Conservation (phyloP, 2,329 filamentous ascomycete genomes). For the Aspergillus quadricinctus region DNA sequence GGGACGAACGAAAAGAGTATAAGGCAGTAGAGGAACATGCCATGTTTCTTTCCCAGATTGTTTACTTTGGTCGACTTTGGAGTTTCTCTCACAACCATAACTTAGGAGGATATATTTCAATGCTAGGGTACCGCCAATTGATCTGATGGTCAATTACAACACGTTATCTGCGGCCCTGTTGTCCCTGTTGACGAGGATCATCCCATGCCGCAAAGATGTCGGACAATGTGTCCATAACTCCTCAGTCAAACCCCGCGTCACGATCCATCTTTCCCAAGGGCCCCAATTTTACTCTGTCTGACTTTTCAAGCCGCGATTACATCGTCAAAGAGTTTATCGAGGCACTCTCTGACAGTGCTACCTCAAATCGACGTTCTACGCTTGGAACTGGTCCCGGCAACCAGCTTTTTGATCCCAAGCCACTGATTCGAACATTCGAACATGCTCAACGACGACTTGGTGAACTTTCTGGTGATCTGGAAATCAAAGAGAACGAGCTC, state of each 20-base stretch:
- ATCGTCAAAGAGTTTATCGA: constrained; percentile 98
- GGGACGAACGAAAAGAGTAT: neutral
- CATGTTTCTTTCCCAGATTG: neutral
- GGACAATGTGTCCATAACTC: constrained; percentile 38
- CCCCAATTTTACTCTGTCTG: constrained; percentile 80
- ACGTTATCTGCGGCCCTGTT: neutral
- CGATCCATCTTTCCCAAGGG: constrained; percentile 71
- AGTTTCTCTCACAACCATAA: neutral
- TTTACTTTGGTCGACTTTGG: neutral
- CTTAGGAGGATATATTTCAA: neutral
- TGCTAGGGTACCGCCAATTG: neutral
- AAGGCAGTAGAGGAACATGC: neutral
- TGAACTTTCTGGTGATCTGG: constrained; percentile 68
- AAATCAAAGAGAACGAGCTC: constrained; percentile 85
- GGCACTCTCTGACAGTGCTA: constrained; percentile 77
- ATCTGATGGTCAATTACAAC: neutral
- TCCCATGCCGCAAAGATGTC: constrained; percentile 27
- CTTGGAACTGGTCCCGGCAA: constrained; percentile 39
- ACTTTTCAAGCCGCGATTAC: constrained; percentile 86
- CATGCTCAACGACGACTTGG: constrained; percentile 52
- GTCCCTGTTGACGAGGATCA: constrained; percentile 4
- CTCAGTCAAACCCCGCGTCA: constrained; percentile 44
- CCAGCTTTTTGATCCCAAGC: constrained; percentile 84
- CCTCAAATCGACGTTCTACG: constrained; percentile 72
- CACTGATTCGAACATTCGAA: constrained; percentile 92